A percentile compares a stretch with the other conserved stretches of the same genome.
phyloP scores from a whole-genome alignment of 257 asterid species.

The Linaria vulgaris region DNA sequence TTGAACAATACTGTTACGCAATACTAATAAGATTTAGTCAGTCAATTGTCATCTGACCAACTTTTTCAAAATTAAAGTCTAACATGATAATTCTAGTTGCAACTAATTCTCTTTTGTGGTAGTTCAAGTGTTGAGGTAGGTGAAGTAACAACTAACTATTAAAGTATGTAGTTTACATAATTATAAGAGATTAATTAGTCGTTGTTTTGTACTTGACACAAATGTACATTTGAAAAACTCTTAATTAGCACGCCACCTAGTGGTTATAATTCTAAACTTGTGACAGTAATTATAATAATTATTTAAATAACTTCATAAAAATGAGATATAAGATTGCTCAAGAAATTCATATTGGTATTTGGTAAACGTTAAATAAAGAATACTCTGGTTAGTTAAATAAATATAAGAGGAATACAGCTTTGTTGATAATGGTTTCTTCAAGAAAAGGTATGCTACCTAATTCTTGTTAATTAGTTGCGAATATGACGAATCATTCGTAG shows the following conservation, averaged over 20 bases:
- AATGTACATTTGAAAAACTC: too few species aligned
- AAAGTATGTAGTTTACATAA: too few species aligned
- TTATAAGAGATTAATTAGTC: too few species aligned
- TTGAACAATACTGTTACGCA: conserved; percentile 44
- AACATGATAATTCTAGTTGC: conserved; percentile 45
- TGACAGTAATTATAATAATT: too few species aligned
- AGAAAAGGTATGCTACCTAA: conserved; percentile 29
- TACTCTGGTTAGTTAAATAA: conserved; percentile 4
- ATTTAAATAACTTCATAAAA: too few species aligned
- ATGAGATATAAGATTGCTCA: too few species aligned
- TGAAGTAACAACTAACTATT: not conserved
- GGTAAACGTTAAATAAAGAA: not conserved
- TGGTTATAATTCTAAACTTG: too few species aligned
- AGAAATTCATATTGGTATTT: not conserved
- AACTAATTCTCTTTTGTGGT: conserved; percentile 39
- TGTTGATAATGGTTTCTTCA: conserved; percentile 22
- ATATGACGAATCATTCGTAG: too few species aligned
- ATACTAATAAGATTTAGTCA: conserved; percentile 25
- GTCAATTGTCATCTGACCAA: conserved; percentile 46
- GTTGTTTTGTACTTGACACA: too few species aligned
- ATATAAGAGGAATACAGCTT: conserved; percentile 10
- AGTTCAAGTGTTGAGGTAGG: conserved; percentile 35
- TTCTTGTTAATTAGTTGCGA: too few species aligned
- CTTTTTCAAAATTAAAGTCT: conserved; percentile 32
- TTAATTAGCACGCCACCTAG: too few species aligned